Conservation (phyloP, 2,329 filamentous ascomycete genomes). For the Trichophaea hybrida region DNA sequence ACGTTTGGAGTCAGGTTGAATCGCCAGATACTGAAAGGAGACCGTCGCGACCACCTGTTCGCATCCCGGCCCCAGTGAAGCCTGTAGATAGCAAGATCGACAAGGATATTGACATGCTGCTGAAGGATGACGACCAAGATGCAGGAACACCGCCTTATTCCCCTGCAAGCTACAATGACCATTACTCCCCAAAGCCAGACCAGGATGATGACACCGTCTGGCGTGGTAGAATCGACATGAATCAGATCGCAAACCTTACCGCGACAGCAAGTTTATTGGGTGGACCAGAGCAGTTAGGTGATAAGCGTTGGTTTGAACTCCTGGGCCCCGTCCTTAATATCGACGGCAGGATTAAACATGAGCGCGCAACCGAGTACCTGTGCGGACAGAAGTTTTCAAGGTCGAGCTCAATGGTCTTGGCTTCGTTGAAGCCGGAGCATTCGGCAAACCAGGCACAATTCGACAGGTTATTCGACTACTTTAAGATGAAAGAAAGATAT, state of each 20-base stretch:
- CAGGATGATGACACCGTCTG: slow-evolving; percentile 57
- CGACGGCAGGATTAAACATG: slow-evolving; percentile 64
- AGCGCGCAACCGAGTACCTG: slow-evolving; percentile 79
- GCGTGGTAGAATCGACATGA: slow-evolving; percentile 65
- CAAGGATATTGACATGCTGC: slow-evolving; percentile 74
- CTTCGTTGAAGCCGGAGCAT: slow-evolving; percentile 48
- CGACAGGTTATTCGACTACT: slow-evolving; percentile 72
- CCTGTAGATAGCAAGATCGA: slow-evolving; percentile 50
- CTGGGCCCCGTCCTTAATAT: slow-evolving; percentile 57
- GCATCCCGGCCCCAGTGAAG: slow-evolving; percentile 35
- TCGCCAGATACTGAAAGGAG: slow-evolving; percentile 47
- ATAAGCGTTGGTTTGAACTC: slow-evolving; percentile 58
- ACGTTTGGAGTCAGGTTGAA: slow-evolving; percentile 69
- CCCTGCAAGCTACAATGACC: slow-evolving; percentile 44
- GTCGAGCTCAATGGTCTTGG: slow-evolving; percentile 70
- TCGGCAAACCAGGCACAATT: slow-evolving; percentile 52
- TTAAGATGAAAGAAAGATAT: slow-evolving; percentile 65
- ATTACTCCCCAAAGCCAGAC: slow-evolving; percentile 37
- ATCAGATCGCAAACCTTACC: slow-evolving; percentile 57
- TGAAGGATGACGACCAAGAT: slow-evolving; percentile 60
- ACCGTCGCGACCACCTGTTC: slow-evolving; percentile 38
- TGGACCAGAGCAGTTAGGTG: slow-evolving; percentile 59
- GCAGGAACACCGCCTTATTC: slow-evolving; percentile 72
- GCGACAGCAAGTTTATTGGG: slow-evolving; percentile 71
- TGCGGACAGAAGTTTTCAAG: slow-evolving; percentile 62